phyloP scores from a whole-genome alignment of 768 basidiomycete species.

The Mycena haematopus region DNA sequence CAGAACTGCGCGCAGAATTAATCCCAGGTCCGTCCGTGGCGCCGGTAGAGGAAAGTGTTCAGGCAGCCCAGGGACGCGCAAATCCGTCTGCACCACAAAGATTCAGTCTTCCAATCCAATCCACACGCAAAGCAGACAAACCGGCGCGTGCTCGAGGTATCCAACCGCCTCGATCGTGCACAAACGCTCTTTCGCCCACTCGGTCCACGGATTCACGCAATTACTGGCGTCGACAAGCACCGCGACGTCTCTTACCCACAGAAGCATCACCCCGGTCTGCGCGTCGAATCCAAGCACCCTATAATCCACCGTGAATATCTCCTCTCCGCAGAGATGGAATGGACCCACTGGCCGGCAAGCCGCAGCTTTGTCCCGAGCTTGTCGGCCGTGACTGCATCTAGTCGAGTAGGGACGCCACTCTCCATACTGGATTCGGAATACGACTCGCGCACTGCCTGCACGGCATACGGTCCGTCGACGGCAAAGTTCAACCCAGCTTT shows the following conservation, averaged over 20 bases:
- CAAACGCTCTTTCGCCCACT: constrained; percentile 62
- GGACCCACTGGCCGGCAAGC: constrained; percentile 62
- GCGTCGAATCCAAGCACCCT: constrained; percentile 68
- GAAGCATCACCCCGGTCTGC: constrained; percentile 49
- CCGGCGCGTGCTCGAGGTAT: constrained; percentile 57
- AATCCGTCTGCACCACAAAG: constrained; percentile 39
- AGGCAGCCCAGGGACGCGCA: constrained; percentile 51
- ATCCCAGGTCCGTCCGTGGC: constrained; percentile 46
- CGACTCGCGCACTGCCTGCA: constrained; percentile 21
- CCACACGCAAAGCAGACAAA: constrained; percentile 35
- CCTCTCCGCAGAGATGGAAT: constrained; percentile 1
- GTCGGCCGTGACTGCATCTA: constrained; percentile 47
- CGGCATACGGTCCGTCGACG: background rate
- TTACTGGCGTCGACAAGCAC: constrained; percentile 64
- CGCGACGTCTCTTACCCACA: constrained; percentile 57
- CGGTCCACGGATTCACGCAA: constrained; percentile 49
- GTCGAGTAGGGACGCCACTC: constrained; percentile 49
- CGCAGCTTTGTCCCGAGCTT: constrained; percentile 60
- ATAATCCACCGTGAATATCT: background rate
- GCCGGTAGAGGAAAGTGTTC: constrained; percentile 39
- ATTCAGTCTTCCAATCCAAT: constrained; percentile 3
- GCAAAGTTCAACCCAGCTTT: background rate
- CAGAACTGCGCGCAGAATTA: constrained; percentile 63
- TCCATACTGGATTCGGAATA: constrained; percentile 43
- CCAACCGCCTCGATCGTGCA: constrained; percentile 61